Evolutionary conservation across 495 filamentous ascomycete genomes (phyloP).

Genomic region (Trichoderma asperelloides): DNA sequence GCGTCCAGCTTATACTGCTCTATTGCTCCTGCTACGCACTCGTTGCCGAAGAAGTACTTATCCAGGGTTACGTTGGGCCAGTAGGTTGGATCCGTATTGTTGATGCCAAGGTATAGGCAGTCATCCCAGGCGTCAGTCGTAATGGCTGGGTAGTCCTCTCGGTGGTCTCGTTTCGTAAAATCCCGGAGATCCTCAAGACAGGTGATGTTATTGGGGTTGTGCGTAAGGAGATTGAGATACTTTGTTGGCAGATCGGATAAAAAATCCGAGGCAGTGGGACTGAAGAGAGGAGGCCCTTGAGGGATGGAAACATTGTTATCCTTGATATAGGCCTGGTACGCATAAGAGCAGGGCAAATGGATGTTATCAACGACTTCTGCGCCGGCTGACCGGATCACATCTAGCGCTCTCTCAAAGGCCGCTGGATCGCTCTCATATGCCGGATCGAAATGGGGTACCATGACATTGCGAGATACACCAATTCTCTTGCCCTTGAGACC

Average conservation of each 20-base stretch:
- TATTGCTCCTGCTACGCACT: constrained; percentile 26
- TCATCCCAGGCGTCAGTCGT: constrained; percentile 30
- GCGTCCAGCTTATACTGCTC: constrained; percentile 31
- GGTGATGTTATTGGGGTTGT: constrained; percentile 39
- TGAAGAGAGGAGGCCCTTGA: not conserved
- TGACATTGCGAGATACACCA: constrained; percentile 40
- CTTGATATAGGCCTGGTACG: too few species aligned
- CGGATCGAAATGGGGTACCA: constrained; percentile 16
- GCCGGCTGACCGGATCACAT: constrained; percentile 26
- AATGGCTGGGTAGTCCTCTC: constrained; percentile 22
- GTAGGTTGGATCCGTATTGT: constrained; percentile 35
- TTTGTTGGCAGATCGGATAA: constrained; percentile 25
- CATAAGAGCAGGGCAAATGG: not conserved
- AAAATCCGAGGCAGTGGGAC: constrained; percentile 31
- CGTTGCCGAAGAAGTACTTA: constrained; percentile 18
- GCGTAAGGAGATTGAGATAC: constrained; percentile 37
- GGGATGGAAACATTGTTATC: too few species aligned
- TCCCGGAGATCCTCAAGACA: constrained; percentile 21
- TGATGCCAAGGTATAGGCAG: constrained; percentile 21
- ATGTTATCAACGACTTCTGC: constrained; percentile 15
- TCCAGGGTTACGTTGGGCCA: constrained; percentile 33
- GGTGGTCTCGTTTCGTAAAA: constrained; percentile 22
- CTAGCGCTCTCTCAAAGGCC: constrained; percentile 19
- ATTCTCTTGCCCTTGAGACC: constrained; percentile 59
- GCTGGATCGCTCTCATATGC: not conserved